These are phyloP conservation scores for Grosmannia huntii DNA, from an alignment of 2,329 filamentous ascomycete species.

Conservation along the genomic window DNA sequence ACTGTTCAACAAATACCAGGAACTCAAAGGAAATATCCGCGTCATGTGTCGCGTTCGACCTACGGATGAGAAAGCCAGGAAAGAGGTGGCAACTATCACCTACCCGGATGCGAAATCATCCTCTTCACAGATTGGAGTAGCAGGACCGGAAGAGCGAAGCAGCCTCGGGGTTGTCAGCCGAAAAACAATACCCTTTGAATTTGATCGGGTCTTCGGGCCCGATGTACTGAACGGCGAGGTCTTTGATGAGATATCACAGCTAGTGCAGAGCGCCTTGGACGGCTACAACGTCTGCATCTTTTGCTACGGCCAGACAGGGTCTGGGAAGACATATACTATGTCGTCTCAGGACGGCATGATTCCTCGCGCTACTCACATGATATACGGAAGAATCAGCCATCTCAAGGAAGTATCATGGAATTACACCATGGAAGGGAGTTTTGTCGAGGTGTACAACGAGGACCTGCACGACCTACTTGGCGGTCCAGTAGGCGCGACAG, in stretches of 20 bases:
- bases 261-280: slow-evolving; percentile 91
- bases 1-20: slow-evolving; percentile 94
- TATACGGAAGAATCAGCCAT: slow-evolving; percentile 75
- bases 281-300: slow-evolving; percentile 99
- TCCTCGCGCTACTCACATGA: slow-evolving; percentile 80
- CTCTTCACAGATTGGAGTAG: slow-evolving; percentile 72
- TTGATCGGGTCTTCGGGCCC: slow-evolving; percentile 85
- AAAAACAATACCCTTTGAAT: slow-evolving; percentile 75
- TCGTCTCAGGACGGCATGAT: slow-evolving; percentile 88
- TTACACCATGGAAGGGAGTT: slow-evolving; percentile 89
- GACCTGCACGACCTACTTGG: slow-evolving; percentile 80
- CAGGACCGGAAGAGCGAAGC: slow-evolving; percentile 72
- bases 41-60: slow-evolving; percentile 96
- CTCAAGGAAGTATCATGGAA: slow-evolving; percentile 86
- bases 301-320: slow-evolving; percentile 94
- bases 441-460: slow-evolving; percentile 97
- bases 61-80: slow-evolving; percentile 43
- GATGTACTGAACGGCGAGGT: slow-evolving; percentile 68
- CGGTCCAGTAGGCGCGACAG: slow-evolving; percentile 20
- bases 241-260: slow-evolving; percentile 91
- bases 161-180: slow-evolving; percentile 63
- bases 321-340: slow-evolving; percentile 96
- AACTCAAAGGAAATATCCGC: slow-evolving; percentile 94
- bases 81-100: slow-evolving; percentile 57
- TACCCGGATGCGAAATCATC: slow-evolving; percentile 78